phyloP scores from a whole-genome alignment of 2,329 filamentous ascomycete species.

The Aspergillus carbonarius region DNA sequence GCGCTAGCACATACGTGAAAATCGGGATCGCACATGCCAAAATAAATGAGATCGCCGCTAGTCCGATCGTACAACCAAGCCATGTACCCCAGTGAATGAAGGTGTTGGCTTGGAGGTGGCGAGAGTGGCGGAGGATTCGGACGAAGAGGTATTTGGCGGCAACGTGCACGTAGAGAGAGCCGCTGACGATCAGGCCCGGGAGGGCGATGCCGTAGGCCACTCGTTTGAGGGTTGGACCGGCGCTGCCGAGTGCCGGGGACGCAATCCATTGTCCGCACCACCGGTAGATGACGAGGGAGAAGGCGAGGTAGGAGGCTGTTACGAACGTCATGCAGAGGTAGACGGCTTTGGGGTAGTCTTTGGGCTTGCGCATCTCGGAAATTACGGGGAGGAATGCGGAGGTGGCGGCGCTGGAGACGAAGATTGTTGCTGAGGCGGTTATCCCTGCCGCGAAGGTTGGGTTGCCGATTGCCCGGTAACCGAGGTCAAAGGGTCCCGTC shows the following conservation, averaged over 20 bases:
- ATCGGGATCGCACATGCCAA: conserved; percentile 56
- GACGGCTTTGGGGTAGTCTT: conserved; percentile 61
- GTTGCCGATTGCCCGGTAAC: conserved; percentile 56
- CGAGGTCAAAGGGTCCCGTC: conserved; percentile 59
- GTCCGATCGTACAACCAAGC: conserved; percentile 46
- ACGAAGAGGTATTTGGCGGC: conserved; percentile 59
- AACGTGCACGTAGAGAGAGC: conserved; percentile 46
- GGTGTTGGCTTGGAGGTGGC: conserved; percentile 54
- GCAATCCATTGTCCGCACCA: conserved; percentile 65
- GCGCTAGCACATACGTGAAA: conserved; percentile 53
- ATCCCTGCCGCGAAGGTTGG: conserved; percentile 61
- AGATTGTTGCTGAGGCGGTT: conserved; percentile 58
- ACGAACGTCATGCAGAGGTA: conserved; percentile 60
- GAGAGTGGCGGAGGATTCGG: conserved; percentile 52
- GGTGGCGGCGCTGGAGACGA: conserved; percentile 59
- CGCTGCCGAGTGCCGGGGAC: conserved; percentile 61
- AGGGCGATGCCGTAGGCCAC: conserved; percentile 61
- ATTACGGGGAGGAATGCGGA: conserved; percentile 65
- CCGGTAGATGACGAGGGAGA: conserved; percentile 60
- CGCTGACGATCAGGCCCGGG: conserved; percentile 54
- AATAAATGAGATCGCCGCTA: conserved; percentile 50
- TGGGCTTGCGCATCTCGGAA: conserved; percentile 62
- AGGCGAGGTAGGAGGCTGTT: conserved; percentile 57
- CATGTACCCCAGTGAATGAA: conserved; percentile 54
- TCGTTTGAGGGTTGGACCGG: conserved; percentile 60